These are phyloP conservation scores for Verticillium nubilum DNA, from an alignment of 2,329 filamentous ascomycete species.

Conservation along the genomic window DNA sequence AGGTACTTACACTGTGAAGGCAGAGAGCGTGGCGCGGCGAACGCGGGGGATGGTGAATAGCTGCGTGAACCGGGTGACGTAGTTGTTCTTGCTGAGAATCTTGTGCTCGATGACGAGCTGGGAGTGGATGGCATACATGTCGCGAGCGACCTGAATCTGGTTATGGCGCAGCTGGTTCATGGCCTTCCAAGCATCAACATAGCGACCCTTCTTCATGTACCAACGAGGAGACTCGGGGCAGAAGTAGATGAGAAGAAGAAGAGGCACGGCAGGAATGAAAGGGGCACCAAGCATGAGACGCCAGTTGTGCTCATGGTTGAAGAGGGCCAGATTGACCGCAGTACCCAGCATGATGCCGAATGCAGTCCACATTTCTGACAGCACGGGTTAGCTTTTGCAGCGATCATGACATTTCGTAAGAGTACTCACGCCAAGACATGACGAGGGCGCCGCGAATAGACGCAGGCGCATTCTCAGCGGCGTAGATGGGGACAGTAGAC, in stretches of 20 bases:
- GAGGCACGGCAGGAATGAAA: conserved; percentile 42
- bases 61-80: conserved; percentile 57
- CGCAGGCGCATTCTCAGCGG: conserved; percentile 66
- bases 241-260: conserved; percentile 54
- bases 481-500: conserved; percentile 65
- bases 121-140: conserved; percentile 60
- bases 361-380: conserved; percentile 56
- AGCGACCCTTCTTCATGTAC: conserved; percentile 62
- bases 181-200: conserved; percentile 53
- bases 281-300: conserved; percentile 26
- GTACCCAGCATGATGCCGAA: conserved; percentile 49
- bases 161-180: conserved; percentile 46
- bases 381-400: not conserved
- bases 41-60: conserved; percentile 65
- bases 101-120: conserved; percentile 56
- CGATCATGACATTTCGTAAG: not conserved
- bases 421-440: conserved; percentile 61
- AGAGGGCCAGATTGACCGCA: conserved; percentile 47
- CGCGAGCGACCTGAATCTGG: conserved; percentile 52
- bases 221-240: conserved; percentile 63
- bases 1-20: conserved; percentile 52
- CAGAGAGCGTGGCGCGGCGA: conserved; percentile 68
- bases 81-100: conserved; percentile 45
- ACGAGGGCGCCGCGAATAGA: conserved; percentile 67
- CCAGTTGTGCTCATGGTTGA: conserved; percentile 24